Evolutionary conservation across 176 grass and related monocot species (phyloP), one percentile per base, ranked within the genome.

Genomic region (Coix lacrymajobi): DNA sequence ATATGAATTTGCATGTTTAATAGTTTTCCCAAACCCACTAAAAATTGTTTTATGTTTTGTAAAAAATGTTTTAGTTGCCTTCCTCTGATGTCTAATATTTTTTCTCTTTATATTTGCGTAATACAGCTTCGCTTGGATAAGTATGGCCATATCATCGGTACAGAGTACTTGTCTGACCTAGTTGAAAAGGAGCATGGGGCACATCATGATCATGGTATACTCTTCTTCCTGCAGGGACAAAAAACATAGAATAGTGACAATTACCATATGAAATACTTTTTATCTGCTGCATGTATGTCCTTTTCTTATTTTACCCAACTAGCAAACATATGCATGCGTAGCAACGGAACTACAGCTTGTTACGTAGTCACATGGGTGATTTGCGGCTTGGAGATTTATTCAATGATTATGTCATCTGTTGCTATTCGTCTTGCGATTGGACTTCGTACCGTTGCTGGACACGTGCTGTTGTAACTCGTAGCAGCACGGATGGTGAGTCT

Each of bases 131-230:
- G 91, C 41, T 83, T 96, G 87, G 85, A 66, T 70, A 96, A 62
- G 64, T 80, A 93, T 76, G 93, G 96, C 11, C 80, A 86, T 70
- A 90, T 96, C 81, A 95, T 88, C 58, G 96, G 89, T 85, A 93
- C 91, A 28, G 93, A 99, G 75, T 99, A 90, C 77, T 85, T 99
- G 68, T 93, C 93, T 65, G 96, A 99, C 82, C 87, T 99, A 48
- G 96, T 99, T 89, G 96, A 99, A 85, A 98, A 98, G 83, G 93
- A 83, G 66, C 84, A 98, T 69, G 83, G 86, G 38, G 64, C 64
- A 75, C 92, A 92, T 78, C 92, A 92, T 57, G 79, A 90, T 32
- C 93, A 98, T 88, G 96, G 96, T 99, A 95, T 85, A 71, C 36
- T 69, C 37, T 46, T 68, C 10, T 67, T 43, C 33, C 62, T 70